phyloP scores from a whole-genome alignment of 345 rosid species.

The Salix viminalis region DNA sequence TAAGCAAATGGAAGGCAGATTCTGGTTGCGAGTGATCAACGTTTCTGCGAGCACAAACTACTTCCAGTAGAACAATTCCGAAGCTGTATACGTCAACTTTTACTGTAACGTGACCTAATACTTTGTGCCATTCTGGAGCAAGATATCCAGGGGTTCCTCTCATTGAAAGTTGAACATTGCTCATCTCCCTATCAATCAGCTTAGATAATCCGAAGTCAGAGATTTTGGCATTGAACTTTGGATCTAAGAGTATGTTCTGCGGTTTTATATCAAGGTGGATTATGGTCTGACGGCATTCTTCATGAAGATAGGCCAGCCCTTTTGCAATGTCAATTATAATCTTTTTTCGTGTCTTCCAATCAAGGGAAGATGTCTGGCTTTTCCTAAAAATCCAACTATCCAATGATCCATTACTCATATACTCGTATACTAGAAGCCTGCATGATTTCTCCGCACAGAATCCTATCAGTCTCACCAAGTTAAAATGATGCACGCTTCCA shows the following conservation, averaged over 20 bases:
- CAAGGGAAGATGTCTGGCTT: not conserved
- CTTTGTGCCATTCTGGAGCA: constrained; percentile 14
- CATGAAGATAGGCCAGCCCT: constrained; percentile 7
- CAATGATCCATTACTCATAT: constrained; percentile 16
- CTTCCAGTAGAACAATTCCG: constrained; percentile 11
- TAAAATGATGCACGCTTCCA: constrained; percentile 63
- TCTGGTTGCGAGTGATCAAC: not conserved
- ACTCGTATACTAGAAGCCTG: constrained; percentile 14
- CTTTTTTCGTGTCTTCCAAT: constrained; percentile 11
- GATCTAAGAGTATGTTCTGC: constrained; percentile 5
- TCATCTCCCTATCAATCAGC: not conserved
- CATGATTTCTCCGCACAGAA: constrained; percentile 4
- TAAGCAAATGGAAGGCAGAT: not conserved
- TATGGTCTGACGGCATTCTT: constrained; percentile 9
- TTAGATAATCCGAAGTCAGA: constrained; percentile 16
- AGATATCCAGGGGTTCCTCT: constrained; percentile 18
- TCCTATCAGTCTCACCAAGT: constrained; percentile 26
- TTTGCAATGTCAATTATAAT: not conserved
- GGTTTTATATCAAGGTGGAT: constrained; percentile 15
- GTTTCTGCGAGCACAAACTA: not conserved
- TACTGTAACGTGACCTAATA: not conserved
- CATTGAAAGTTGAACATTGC: not conserved
- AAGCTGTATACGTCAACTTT: constrained; percentile 15
- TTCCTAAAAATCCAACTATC: constrained; percentile 8
- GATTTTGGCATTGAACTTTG: constrained; percentile 5